Conservation (phyloP, 73 alveolate species). For the Paraurostyla sp. region DNA sequence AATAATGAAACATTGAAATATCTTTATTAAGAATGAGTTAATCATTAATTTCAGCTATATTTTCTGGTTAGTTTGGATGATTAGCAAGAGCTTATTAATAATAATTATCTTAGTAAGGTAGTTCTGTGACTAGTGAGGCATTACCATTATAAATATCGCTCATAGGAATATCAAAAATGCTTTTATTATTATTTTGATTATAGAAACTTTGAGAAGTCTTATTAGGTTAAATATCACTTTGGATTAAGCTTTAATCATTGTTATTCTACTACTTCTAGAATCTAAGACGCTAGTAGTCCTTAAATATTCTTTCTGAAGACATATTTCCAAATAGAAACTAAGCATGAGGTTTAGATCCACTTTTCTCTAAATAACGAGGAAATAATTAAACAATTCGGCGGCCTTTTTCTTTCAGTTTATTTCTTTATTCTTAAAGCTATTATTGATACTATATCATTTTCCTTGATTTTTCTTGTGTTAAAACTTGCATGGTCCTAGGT, state of each 20-base stretch:
- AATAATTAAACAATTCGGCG: conserved; percentile 22
- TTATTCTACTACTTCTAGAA: not conserved
- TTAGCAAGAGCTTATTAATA: not conserved
- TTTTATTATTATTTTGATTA: not conserved
- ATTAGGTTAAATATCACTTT: not conserved
- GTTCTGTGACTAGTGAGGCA: not conserved
- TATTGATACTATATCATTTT: not conserved
- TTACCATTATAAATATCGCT: not conserved
- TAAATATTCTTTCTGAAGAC: conserved; percentile 41
- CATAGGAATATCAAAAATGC: conserved; percentile 39
- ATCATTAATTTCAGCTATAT: not conserved
- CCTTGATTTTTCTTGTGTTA: conserved; percentile 26
- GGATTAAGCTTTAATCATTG: not conserved
- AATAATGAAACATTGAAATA: conserved; percentile 39
- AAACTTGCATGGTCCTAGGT: conserved; percentile 42
- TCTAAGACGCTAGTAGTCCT: conserved; percentile 34
- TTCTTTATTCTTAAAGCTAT: not conserved
- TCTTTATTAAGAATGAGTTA: conserved; percentile 21
- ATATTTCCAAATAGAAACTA: conserved; percentile 47
- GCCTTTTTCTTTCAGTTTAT: conserved; percentile 42
- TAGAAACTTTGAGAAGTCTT: not conserved
- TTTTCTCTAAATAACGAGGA: conserved; percentile 47
- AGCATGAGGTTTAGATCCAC: conserved; percentile 37
- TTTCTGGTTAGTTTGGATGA: not conserved
- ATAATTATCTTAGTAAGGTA: conserved; percentile 14